phyloP scores from a whole-genome alignment of 768 basidiomycete species.

The Podaxis rugospora region DNA sequence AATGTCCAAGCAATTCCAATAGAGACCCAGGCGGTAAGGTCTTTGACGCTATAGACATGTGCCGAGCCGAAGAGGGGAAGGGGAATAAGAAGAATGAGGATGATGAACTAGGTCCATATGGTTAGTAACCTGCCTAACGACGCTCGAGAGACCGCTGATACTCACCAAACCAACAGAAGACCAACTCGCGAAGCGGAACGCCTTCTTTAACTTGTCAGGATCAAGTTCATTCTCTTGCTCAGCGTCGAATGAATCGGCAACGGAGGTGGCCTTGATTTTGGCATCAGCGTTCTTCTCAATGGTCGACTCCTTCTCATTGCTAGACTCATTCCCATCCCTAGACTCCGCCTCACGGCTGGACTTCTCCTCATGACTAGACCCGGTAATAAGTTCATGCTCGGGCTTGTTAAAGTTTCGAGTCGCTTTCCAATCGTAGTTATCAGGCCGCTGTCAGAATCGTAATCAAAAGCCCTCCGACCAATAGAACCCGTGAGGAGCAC shows the following conservation, averaged over 20 bases:
- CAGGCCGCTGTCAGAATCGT: constrained; percentile 54
- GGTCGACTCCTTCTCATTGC: constrained; percentile 21
- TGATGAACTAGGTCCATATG: constrained; percentile 36
- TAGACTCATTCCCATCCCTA: no score
- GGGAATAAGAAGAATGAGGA: constrained; percentile 74
- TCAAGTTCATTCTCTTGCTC: constrained; percentile 59
- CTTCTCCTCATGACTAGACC: neutral
- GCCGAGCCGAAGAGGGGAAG: constrained; percentile 83
- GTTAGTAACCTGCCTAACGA: constrained; percentile 2
- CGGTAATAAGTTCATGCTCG: constrained; percentile 17
- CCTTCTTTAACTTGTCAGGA: constrained; percentile 58
- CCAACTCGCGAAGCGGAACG: constrained; percentile 79
- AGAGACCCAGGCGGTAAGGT: constrained; percentile 76
- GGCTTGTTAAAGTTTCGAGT: constrained; percentile 73
- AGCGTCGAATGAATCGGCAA: constrained; percentile 31
- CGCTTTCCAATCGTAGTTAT: constrained; percentile 73
- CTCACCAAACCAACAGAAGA: constrained; percentile 64
- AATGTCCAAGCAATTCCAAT: constrained; percentile 86
- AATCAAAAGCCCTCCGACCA: neutral
- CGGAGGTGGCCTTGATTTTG: constrained; percentile 21
- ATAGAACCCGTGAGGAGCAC: neutral
- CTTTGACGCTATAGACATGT: constrained; percentile 60
- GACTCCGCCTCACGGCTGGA: no score
- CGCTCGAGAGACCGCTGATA: constrained; percentile 4
- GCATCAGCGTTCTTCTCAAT: constrained; percentile 34